These are phyloP conservation scores for Rubroboletus satanas DNA, from an alignment of 768 basidiomycete genomes.

Conservation along the genomic window DNA sequence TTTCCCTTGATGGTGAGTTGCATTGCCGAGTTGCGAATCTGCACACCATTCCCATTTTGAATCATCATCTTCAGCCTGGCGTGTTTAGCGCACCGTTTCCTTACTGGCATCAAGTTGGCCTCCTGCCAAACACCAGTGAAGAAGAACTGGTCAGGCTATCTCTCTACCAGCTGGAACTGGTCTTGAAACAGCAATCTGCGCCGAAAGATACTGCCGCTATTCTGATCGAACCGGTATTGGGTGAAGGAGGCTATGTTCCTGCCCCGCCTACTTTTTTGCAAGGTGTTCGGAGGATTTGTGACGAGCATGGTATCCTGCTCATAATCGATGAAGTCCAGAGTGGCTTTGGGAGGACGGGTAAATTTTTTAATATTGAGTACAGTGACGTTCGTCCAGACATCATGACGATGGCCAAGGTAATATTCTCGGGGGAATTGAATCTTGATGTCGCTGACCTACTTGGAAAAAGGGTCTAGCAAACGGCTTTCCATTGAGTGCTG, in stretches of 20 bases:
- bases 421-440: neutral
- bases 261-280: slow-evolving; percentile 77
- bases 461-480: slow-evolving; percentile 68
- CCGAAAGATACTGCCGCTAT: slow-evolving; percentile 91
- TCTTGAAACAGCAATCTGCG: slow-evolving; percentile 75
- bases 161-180: slow-evolving; percentile 77
- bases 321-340: slow-evolving; percentile 87
- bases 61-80: slow-evolving; percentile 55
- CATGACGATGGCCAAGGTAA: slow-evolving; percentile 81
- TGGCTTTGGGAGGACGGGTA: slow-evolving; percentile 87
- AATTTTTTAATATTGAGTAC: slow-evolving; percentile 76
- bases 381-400: slow-evolving; percentile 87
- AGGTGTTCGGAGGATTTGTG: slow-evolving; percentile 81
- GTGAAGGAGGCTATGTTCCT: slow-evolving; percentile 94
- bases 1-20: slow-evolving; percentile 76
- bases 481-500: slow-evolving; percentile 89
- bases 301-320: slow-evolving; percentile 79
- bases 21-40: neutral
- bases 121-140: slow-evolving; percentile 51
- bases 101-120: slow-evolving; percentile 84
- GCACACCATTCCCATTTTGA: neutral
- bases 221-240: slow-evolving; percentile 87
- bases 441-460: slow-evolving; percentile 5
- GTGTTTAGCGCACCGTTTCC: slow-evolving; percentile 82
- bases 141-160: slow-evolving; percentile 58